phyloP scores from a whole-genome alignment of 495 filamentous ascomycete genomes.

The Xylaria cubensis region DNA sequence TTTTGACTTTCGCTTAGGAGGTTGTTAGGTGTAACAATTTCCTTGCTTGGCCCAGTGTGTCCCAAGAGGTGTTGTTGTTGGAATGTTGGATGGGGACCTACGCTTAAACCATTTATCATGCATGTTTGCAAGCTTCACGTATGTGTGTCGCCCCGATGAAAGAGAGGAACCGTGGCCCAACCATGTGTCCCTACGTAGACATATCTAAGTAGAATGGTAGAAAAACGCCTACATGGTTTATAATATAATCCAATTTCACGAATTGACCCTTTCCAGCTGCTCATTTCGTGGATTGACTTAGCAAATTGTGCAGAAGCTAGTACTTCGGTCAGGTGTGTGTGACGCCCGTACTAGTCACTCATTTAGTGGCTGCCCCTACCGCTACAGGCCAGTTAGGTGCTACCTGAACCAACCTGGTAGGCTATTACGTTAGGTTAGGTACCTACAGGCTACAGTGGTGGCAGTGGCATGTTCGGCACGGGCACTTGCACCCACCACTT shows the following conservation, averaged over 20 bases:
- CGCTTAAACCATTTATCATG: conserved; percentile 20
- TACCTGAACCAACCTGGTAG: neutral
- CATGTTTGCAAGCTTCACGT: conserved; percentile 18
- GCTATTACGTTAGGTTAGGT: conserved; percentile 8
- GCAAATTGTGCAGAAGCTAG: conserved; percentile 19
- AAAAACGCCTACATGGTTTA: neutral
- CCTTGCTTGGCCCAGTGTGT: neutral
- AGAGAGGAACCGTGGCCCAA: conserved; percentile 10
- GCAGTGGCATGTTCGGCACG: conserved; percentile 15
- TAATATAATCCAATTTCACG: conserved; percentile 12
- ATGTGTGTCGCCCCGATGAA: conserved; percentile 13
- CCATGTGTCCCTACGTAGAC: neutral
- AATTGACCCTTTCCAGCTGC: conserved; percentile 21
- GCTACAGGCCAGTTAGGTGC: conserved; percentile 24
- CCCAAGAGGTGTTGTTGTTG: neutral
- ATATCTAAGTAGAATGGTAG: neutral
- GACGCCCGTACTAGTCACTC: conserved; percentile 19
- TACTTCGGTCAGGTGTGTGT: conserved; percentile 6
- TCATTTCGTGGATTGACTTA: conserved; percentile 12
- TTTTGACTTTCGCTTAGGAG: conserved; percentile 11
- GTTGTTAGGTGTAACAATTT: neutral
- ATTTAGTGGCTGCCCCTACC: conserved; percentile 14
- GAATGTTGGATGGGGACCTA: conserved; percentile 21
- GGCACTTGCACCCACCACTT: conserved; percentile 28
- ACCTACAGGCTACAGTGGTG: conserved; percentile 14